Evolutionary conservation across 1,284 basidiomycete genomes (phyloP).

Genomic region (Cutaneotrichosporon cyanovorans): DNA sequence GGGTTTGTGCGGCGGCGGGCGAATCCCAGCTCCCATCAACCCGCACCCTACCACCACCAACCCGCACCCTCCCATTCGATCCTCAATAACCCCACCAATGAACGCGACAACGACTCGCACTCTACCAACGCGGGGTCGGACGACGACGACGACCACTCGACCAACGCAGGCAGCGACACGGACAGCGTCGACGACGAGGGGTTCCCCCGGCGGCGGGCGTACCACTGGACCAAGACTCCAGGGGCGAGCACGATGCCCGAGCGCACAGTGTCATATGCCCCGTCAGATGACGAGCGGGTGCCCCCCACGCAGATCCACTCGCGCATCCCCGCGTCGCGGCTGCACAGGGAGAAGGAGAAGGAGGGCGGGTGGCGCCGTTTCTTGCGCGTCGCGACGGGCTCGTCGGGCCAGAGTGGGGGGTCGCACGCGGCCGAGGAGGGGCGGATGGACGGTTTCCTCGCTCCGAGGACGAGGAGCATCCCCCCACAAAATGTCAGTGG

Average conservation of each 20-base stretch:
- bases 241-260: not conserved
- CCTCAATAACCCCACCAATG: no score
- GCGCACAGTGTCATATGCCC: no score
- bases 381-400: conserved; percentile 8
- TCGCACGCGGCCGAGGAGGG: conserved; percentile 7
- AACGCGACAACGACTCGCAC: conserved; percentile 12
- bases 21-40: no score
- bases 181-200: conserved; percentile 13
- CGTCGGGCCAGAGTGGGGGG: not conserved
- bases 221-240: not conserved
- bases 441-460: conserved; percentile 6
- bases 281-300: no score
- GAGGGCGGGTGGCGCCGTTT: conserved; percentile 14
- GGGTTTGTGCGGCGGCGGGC: conserved; percentile 7
- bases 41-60: no score
- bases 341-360: conserved; percentile 3
- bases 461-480: not conserved
- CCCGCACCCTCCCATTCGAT: no score
- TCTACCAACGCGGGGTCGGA: conserved; percentile 16
- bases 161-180: no score
- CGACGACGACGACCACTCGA: conserved; percentile 1
- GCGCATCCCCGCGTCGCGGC: conserved; percentile 11
- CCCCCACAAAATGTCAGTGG: conserved; percentile 1
- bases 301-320: no score
- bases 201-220: conserved; percentile 9